Evolutionary conservation across 2,329 filamentous ascomycete species (phyloP).

Genomic region (Trichoderma sp.): DNA sequence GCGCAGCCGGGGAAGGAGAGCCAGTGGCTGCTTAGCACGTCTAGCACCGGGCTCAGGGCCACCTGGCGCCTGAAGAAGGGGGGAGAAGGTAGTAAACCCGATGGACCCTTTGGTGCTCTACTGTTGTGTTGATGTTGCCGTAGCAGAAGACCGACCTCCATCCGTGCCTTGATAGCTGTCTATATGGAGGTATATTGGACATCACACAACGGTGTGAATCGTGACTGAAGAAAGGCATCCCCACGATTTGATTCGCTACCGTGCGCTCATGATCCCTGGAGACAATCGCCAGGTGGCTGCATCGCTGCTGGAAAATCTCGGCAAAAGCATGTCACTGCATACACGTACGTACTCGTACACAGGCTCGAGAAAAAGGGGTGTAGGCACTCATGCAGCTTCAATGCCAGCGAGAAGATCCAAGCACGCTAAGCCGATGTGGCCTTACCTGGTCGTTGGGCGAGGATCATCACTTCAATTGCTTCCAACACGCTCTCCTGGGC

Average conservation of each 20-base stretch:
- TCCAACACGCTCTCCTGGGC: not conserved
- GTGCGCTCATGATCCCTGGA: not conserved
- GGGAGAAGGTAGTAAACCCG: not conserved
- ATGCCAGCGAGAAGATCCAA: slow-evolving; percentile 1
- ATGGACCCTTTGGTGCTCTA: not conserved
- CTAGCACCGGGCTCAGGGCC: not conserved
- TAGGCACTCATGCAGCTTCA: not conserved
- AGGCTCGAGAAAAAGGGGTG: not conserved
- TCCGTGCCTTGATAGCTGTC: too few relatives aligned
- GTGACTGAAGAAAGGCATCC: not conserved
- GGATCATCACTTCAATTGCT: not conserved
- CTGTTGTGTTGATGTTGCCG: not conserved
- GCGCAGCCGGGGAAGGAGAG: slow-evolving; percentile 13
- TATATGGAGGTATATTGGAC: not conserved
- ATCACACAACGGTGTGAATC: not conserved
- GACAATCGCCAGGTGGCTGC: not conserved
- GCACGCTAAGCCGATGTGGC: slow-evolving; percentile 8
- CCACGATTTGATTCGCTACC: not conserved
- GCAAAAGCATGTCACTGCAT: not conserved
- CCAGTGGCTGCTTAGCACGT: slow-evolving; percentile 3
- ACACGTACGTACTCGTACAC: not conserved
- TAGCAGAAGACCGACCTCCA: not conserved
- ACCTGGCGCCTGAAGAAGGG: slow-evolving; percentile 4
- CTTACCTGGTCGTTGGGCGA: not conserved
- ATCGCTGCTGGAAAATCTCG: not conserved